A percentile compares a stretch with the other conserved stretches of the same genome.
Conservation (phyloP, 164 flowering plant genomes). For the Malania oleifera region DNA sequence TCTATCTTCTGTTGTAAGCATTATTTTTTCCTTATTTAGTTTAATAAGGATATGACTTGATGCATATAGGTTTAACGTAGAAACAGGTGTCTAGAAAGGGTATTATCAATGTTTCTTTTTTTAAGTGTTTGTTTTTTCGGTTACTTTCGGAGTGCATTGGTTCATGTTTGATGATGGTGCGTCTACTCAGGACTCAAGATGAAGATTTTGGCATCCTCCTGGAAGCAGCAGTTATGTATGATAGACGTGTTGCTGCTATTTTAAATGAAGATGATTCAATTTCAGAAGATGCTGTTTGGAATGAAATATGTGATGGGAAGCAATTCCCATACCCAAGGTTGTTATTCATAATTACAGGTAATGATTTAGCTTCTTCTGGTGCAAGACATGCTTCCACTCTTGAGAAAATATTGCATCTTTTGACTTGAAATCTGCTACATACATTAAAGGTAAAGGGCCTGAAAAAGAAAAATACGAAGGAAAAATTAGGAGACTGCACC, state of each 20-base stretch:
- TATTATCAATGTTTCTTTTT: background rate
- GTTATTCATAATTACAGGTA: slow-evolving; percentile 90
- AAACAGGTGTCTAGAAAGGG: background rate
- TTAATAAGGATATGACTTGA: background rate
- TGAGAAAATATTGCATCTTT: background rate
- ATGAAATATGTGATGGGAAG: slow-evolving; percentile 43
- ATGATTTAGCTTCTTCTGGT: slow-evolving; percentile 6
- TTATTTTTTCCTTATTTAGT: too few relatives aligned
- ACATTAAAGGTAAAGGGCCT: slow-evolving; percentile 76
- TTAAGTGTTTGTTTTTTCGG: too few relatives aligned
- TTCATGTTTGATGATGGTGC: background rate
- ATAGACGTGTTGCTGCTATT: slow-evolving; percentile 86
- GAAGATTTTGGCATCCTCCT: slow-evolving; percentile 85
- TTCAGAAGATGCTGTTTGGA: slow-evolving; percentile 49
- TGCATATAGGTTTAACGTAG: background rate
- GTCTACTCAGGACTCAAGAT: slow-evolving; percentile 80
- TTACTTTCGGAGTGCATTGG: background rate
- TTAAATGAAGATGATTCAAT: slow-evolving; percentile 69
- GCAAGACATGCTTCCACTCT: background rate
- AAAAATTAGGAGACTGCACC: slow-evolving; percentile 56
- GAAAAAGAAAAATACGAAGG: slow-evolving; percentile 84
- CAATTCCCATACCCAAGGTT: slow-evolving; percentile 66
- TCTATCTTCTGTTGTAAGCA: too few relatives aligned
- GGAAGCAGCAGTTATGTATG: slow-evolving; percentile 97
- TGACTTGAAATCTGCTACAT: background rate